Base-by-base conservation (phyloP, 2,329 filamentous ascomycete species). In the Diaporthe ilicicola region DNA sequence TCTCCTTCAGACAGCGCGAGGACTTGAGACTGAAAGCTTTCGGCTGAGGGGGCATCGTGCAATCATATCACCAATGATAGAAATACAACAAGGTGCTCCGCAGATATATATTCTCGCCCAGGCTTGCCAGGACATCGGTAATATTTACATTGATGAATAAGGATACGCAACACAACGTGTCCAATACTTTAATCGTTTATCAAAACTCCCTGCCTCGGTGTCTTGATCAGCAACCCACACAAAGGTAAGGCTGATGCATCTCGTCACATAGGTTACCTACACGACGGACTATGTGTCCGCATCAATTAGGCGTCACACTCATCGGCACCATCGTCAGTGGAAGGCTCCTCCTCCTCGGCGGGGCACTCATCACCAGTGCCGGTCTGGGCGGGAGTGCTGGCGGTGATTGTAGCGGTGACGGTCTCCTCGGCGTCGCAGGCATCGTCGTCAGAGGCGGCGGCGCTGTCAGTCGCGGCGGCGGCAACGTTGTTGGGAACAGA, bases 101-200 rank as follows among this genome's bases (percentile, higher is more conserved):
- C 54, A 68, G 51, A 59, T 68, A 50, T n/a, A 39, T 59, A 69
- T 54, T 50, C 48, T 65, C 34, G 50, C 56, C 67, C 56, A 54
- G 56, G 29, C 67, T 64, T 53, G 67, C 67, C 46, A 65, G 54
- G 67, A 44, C 48, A 64, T 17, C 56, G 59, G 53, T 46, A 70
- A 64, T 70, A 70, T 70, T 54, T 70, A 70, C 67, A 70, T 39
- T 39, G 48, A n/a, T 54, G 56, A 70, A 70, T 44, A 65, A 65
- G 56, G 51, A 32, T 44, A 19, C 54, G 50, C 67, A 46, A 54
- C 34, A 64, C 48, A 29, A 39, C n/a, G 27, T 19, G n/a, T 53
- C 48, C 7, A 19, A 27, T 24, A 53, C 48, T 17, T 44, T 24
- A 12, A 44, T 34, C 53, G 24, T 50, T 59, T n/a, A 54, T 37